Conservation (phyloP, 169 alveolate genomes). For the Eimeria necatrix region DNA sequence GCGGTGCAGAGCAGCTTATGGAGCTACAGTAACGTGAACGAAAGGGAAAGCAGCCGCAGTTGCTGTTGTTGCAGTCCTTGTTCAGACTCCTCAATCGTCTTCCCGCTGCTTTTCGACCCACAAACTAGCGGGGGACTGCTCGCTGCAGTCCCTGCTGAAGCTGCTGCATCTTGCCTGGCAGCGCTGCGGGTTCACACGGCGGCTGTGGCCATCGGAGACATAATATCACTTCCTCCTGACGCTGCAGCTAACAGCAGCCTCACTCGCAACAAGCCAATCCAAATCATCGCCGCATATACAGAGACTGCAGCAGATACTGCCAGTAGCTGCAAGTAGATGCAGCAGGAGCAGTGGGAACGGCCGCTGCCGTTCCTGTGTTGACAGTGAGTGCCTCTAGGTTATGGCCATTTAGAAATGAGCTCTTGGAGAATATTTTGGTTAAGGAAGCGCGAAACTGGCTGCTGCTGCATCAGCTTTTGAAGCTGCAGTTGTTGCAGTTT, state of each 20-base stretch:
- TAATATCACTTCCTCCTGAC: background rate
- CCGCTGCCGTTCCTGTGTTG: background rate
- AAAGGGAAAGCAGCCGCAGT: constrained; percentile 13
- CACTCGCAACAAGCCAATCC: constrained; percentile 8
- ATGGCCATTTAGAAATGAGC: too few relatives aligned
- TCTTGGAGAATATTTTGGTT: too few relatives aligned
- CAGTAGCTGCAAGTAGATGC: background rate
- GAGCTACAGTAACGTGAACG: background rate
- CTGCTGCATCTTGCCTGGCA: constrained; percentile 69
- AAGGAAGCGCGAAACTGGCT: too few relatives aligned
- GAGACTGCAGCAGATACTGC: background rate
- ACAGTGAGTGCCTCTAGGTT: background rate
- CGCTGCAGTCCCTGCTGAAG: constrained; percentile 57
- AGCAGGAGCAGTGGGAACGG: background rate
- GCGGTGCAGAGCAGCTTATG: background rate
- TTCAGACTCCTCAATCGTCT: background rate
- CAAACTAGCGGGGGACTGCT: constrained; percentile 80
- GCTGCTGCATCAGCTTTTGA: too few relatives aligned
- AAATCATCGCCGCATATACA: background rate
- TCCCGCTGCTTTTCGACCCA: constrained; percentile 80
- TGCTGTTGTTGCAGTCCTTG: constrained; percentile 35
- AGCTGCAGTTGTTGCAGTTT: too few relatives aligned
- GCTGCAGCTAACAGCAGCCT: background rate
- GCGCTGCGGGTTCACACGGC: constrained; percentile 34
- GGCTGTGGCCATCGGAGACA: constrained; percentile 41